Percentiles rank a stretch among this genome's conserved stretches.
These are phyloP conservation scores for Isoetes taiwanensis DNA, from an alignment of 75 land plant genomes.

Conservation along the genomic window DNA sequence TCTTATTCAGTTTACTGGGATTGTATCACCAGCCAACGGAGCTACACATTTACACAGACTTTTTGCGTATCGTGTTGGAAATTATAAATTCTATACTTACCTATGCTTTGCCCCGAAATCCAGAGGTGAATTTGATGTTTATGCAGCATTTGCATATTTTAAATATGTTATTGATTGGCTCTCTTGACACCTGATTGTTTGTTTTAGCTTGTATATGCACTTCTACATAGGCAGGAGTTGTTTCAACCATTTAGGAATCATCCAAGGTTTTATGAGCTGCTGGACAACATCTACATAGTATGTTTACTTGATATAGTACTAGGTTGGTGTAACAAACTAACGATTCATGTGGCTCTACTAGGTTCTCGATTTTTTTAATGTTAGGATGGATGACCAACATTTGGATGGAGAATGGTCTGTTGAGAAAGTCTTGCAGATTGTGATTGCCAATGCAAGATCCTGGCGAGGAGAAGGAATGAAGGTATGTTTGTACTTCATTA, in stretches of 20 bases:
- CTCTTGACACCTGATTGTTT: background rate
- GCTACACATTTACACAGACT: constrained; percentile 66
- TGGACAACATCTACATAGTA: constrained; percentile 72
- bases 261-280: constrained; percentile 71
- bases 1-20: too few species aligned
- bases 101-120: constrained; percentile 77
- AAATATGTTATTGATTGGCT: background rate
- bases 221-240: constrained; percentile 74
- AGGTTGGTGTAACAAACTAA: background rate
- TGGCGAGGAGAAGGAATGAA: constrained; percentile 96
- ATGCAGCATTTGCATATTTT: background rate
- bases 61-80: constrained; percentile 74
- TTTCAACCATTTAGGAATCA: constrained; percentile 74
- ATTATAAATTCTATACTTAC: constrained; percentile 71
- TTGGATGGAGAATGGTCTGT: constrained; percentile 76
- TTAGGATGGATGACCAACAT: constrained; percentile 60
- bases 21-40: constrained; percentile 57
- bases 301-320: constrained; percentile 3
- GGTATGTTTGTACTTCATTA: constrained; percentile 16
- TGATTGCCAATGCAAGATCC: constrained; percentile 55
- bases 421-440: constrained; percentile 67
- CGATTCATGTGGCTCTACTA: constrained; percentile 6
- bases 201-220: constrained; percentile 68
- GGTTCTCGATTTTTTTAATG: constrained; percentile 83
- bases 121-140: constrained; percentile 43